These are phyloP conservation scores for Apodospora peruviana DNA, from an alignment of 495 filamentous ascomycete species.

Conservation along the genomic window DNA sequence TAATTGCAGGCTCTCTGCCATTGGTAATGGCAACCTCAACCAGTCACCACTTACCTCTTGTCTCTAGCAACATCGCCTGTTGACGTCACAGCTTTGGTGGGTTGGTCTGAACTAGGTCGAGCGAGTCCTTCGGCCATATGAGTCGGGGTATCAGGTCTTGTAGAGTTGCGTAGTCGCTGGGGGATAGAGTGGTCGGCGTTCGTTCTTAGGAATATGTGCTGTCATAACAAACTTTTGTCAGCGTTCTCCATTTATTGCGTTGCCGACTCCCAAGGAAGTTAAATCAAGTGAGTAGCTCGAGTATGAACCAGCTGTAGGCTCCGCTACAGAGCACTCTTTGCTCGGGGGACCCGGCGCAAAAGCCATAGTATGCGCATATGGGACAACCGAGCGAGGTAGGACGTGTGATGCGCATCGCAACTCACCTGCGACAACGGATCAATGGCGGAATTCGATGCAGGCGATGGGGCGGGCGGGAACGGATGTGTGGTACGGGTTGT, in stretches of 20 bases:
- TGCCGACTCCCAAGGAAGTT: too few relatives aligned
- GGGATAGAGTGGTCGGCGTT: slow-evolving; percentile 69
- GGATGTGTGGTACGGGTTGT: background rate
- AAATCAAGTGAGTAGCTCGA: too few relatives aligned
- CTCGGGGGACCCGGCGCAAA: too few relatives aligned
- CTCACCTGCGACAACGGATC: slow-evolving; percentile 45
- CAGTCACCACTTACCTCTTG: slow-evolving; percentile 56
- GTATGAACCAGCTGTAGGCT: too few relatives aligned
- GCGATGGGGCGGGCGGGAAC: slow-evolving; percentile 8
- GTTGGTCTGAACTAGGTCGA: slow-evolving; percentile 32
- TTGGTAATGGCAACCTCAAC: background rate
- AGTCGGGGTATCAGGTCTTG: slow-evolving; percentile 47
- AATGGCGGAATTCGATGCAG: slow-evolving; percentile 23
- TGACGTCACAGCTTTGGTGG: slow-evolving; percentile 21
- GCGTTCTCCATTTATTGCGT: too few relatives aligned
- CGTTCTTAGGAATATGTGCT: slow-evolving; percentile 76
- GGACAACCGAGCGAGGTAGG: background rate
- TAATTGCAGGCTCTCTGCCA: too few relatives aligned
- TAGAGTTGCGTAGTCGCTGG: slow-evolving; percentile 55
- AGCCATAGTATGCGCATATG: background rate
- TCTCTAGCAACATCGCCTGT: slow-evolving; percentile 46
- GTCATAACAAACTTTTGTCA: slow-evolving; percentile 1
- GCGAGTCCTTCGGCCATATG: slow-evolving; percentile 34
- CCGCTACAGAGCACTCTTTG: too few relatives aligned
- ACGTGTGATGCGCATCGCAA: background rate